These are phyloP conservation scores for Urtica urens DNA, from an alignment of 306 rosid species.

Conservation along the genomic window DNA sequence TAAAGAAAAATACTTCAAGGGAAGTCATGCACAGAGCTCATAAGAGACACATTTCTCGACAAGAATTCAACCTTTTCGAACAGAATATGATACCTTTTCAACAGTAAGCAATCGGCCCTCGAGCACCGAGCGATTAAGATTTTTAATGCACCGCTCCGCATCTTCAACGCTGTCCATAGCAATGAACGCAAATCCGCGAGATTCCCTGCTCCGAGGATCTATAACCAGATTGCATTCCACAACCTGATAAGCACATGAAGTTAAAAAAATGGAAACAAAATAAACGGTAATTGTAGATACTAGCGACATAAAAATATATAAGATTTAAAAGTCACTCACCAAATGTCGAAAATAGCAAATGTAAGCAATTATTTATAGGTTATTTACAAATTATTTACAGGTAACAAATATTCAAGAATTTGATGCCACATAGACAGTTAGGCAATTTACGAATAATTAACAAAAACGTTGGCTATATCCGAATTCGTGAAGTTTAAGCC, in stretches of 20 bases:
- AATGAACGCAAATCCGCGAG: conserved; percentile 43
- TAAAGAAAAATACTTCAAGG: neutral
- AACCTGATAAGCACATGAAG: conserved; percentile 43
- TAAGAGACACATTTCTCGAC: conserved; percentile 2
- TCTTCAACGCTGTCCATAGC: conserved; percentile 39
- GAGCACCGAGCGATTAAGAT: conserved; percentile 31
- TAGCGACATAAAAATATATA: too few relatives aligned
- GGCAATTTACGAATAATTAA: too few relatives aligned
- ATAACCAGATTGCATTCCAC: conserved; percentile 29
- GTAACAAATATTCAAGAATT: too few relatives aligned
- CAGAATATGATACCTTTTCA: conserved; percentile 31
- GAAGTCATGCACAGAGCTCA: neutral
- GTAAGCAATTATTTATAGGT: too few relatives aligned
- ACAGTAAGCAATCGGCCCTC: conserved; percentile 41
- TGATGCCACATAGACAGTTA: too few relatives aligned
- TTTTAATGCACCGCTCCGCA: conserved; percentile 33
- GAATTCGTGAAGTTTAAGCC: too few relatives aligned
- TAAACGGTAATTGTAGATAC: too few relatives aligned
- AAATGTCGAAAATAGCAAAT: too few relatives aligned
- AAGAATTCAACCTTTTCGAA: conserved; percentile 11
- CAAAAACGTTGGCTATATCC: too few relatives aligned
- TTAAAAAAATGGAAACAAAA: too few relatives aligned
- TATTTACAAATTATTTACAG: too few relatives aligned
- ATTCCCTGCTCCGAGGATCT: conserved; percentile 29
- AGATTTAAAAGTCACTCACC: too few relatives aligned